These are phyloP conservation scores for Raffaelea ambrosiae DNA, from an alignment of 2,329 filamentous ascomycete species.

Conservation along the genomic window DNA sequence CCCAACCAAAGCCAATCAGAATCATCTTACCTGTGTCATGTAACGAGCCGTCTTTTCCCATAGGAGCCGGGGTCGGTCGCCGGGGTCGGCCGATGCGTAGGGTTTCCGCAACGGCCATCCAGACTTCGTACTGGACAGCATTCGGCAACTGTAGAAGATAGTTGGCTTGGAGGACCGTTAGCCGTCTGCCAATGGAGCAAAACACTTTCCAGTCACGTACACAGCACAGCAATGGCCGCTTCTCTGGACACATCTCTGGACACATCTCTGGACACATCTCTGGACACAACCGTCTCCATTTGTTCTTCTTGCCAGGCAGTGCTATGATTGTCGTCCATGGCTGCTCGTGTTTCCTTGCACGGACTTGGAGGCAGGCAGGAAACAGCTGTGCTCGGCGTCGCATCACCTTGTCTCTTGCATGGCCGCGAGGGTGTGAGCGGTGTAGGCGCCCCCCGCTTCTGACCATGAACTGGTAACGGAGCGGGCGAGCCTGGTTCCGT, in stretches of 20 bases:
- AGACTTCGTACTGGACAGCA: too few species aligned
- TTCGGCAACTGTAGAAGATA: too few species aligned
- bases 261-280: too few species aligned
- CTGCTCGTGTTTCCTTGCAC: neutral
- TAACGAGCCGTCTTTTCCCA: neutral
- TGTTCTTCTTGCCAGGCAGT: neutral
- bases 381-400: too few species aligned
- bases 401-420: neutral
- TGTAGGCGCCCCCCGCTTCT: neutral
- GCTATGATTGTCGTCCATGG: neutral
- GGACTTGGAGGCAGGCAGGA: too few species aligned
- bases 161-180: too few species aligned
- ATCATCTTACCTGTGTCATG: neutral
- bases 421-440: neutral
- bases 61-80: neutral
- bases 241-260: neutral
- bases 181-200: too few species aligned
- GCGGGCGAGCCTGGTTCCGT: neutral
- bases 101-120: neutral
- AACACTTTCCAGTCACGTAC: too few species aligned
- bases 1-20: neutral
- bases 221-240: too few species aligned
- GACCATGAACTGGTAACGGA: neutral
- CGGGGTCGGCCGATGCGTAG: neutral
- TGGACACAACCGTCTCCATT: too few species aligned